phyloP scores from a whole-genome alignment of 441 rosid species.

The Melastoma candidum region DNA sequence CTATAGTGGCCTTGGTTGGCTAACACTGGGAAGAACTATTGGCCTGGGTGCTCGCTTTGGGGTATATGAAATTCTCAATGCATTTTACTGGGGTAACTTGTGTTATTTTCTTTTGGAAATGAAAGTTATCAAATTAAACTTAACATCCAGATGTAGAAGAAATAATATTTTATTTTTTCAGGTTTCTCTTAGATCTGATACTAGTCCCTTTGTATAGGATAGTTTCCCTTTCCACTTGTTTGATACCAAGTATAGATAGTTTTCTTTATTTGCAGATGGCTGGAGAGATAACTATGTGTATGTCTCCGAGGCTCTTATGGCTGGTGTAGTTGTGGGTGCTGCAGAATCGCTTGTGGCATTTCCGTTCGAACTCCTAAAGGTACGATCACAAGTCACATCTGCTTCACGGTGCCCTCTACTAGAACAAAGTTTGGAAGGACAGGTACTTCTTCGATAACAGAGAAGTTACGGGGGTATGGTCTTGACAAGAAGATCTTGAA shows the following conservation, averaged over 20 bases:
- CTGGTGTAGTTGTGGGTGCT: conserved; percentile 75
- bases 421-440: conserved; percentile 22
- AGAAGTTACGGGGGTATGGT: conserved; percentile 42
- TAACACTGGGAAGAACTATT: conserved; percentile 46
- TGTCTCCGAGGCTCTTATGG: conserved; percentile 63
- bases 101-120: not conserved
- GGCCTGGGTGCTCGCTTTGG: conserved; percentile 78
- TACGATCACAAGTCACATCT: conserved; percentile 67
- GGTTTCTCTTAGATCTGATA: too few relatives aligned
- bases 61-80: conserved; percentile 64
- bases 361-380: conserved; percentile 78
- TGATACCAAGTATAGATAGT: not conserved
- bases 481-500: conserved; percentile 58
- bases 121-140: not conserved
- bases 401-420: conserved; percentile 44
- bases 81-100: conserved; percentile 58
- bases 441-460: conserved; percentile 31
- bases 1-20: conserved; percentile 67
- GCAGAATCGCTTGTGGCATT: conserved; percentile 56
- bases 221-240: not conserved
- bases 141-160: too few relatives aligned
- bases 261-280: conserved; percentile 44
- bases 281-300: conserved; percentile 56
- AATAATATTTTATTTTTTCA: too few relatives aligned
- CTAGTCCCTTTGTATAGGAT: not conserved